phyloP scores from a whole-genome alignment of 306 rosid species.

The Gillenia trifoliata region DNA sequence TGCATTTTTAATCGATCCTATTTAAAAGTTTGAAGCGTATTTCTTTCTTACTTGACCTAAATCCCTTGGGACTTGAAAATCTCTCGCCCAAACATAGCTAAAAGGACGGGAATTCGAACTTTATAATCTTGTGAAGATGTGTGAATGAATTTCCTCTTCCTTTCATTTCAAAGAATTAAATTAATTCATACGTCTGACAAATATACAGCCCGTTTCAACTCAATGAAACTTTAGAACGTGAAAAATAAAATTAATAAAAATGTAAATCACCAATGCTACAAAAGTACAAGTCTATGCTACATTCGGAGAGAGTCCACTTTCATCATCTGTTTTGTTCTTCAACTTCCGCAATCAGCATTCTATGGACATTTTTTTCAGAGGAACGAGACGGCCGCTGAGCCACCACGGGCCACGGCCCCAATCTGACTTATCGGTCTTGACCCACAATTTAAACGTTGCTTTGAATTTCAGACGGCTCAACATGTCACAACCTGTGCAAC shows the following conservation, averaged over 20 bases:
- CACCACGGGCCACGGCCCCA: not conserved
- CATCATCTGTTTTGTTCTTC: not conserved
- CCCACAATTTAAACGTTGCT: not conserved
- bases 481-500: not conserved
- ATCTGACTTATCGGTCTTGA: not conserved
- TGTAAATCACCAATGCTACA: not conserved
- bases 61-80: too few species aligned
- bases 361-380: not conserved
- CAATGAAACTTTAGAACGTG: not conserved
- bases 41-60: too few species aligned
- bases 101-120: too few species aligned
- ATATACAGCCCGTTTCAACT: slow-evolving; percentile 5
- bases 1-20: too few species aligned
- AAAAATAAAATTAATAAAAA: not conserved
- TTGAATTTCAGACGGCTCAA: not conserved
- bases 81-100: too few species aligned
- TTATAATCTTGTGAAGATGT: not conserved
- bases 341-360: not conserved
- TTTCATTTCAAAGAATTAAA: not conserved
- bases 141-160: not conserved
- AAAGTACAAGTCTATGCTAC: not conserved
- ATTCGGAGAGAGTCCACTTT: not conserved
- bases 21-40: too few species aligned
- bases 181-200: not conserved
- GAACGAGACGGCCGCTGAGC: not conserved